These are phyloP conservation scores for Pseudonitzschia pungens DNA, from an alignment of 108 stramenopile genomes.

Conservation along the genomic window DNA sequence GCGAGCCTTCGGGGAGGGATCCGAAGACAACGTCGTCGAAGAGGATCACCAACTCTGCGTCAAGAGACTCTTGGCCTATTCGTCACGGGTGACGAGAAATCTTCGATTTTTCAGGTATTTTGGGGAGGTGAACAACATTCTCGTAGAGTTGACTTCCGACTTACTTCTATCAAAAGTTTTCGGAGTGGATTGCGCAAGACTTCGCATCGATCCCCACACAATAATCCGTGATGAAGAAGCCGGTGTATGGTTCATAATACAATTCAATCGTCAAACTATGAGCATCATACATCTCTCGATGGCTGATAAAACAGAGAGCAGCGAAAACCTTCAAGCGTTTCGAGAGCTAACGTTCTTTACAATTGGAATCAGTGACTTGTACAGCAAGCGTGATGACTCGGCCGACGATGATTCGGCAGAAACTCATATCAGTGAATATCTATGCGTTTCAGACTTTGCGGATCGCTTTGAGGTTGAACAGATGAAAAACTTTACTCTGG, in stretches of 20 bases:
- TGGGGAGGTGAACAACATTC: conserved; percentile 46
- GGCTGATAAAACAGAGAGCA: conserved; percentile 18
- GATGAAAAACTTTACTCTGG: conserved; percentile 49
- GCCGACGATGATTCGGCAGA: conserved; percentile 46
- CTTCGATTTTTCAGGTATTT: conserved; percentile 60
- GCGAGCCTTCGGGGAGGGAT: conserved; percentile 24
- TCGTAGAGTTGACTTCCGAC: conserved; percentile 42
- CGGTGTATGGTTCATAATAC: conserved; percentile 68
- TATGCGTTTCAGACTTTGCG: conserved; percentile 51
- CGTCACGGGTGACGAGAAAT: conserved; percentile 45
- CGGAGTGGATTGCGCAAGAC: conserved; percentile 43
- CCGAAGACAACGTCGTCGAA: conserved; percentile 1
- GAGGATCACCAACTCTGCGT: conserved; percentile 46
- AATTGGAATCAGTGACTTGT: conserved; percentile 62
- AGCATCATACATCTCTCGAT: conserved; percentile 52
- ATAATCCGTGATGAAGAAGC: conserved; percentile 34
- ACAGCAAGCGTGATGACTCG: conserved; percentile 61
- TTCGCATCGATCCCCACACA: conserved; percentile 35
- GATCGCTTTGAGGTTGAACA: conserved; percentile 51
- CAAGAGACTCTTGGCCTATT: conserved; percentile 56
- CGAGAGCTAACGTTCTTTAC: conserved; percentile 65
- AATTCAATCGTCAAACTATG: conserved; percentile 62
- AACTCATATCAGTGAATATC: conserved; percentile 50
- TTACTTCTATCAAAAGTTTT: conserved; percentile 50
- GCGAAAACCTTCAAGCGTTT: conserved; percentile 21